These are phyloP conservation scores for Adansonia madagascariensis DNA, from an alignment of 441 rosid genomes.

Conservation along the genomic window DNA sequence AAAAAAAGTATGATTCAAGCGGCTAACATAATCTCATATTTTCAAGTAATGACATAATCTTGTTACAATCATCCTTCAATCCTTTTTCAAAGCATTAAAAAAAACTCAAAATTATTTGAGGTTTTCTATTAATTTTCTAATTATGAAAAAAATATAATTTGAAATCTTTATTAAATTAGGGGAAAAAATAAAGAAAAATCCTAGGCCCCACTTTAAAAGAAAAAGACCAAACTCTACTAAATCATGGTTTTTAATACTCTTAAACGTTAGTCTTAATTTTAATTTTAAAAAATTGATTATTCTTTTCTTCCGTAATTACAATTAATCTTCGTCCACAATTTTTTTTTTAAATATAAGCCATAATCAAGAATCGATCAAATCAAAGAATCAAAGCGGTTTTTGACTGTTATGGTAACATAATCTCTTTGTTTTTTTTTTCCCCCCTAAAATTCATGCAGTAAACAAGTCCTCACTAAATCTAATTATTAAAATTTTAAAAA, in stretches of 20 bases:
- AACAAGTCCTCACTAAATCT: background rate
- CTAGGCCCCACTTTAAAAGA: background rate
- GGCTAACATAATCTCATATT: background rate
- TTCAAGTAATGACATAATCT: background rate
- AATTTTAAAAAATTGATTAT: background rate
- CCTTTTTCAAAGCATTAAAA: no score
- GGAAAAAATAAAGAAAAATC: no score
- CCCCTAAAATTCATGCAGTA: slow-evolving; percentile 18
- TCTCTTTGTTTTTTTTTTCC: background rate
- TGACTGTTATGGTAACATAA: background rate
- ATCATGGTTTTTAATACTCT: no score
- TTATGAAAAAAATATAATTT: no score
- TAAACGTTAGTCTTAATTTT: background rate
- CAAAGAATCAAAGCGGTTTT: background rate
- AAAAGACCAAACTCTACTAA: no score
- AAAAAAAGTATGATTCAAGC: no score
- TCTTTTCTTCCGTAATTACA: background rate
- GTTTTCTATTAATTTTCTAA: no score
- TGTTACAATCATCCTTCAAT: background rate
- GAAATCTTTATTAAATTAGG: no score
- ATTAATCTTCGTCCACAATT: background rate
- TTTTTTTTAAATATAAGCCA: background rate
- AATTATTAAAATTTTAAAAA: background rate
- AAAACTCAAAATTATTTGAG: no score
- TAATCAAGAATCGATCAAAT: background rate